A percentile compares a stretch with the other conserved stretches of the same genome.
phyloP scores from a whole-genome alignment of 2,329 filamentous ascomycete species.

The Lecanicillium sp. region DNA sequence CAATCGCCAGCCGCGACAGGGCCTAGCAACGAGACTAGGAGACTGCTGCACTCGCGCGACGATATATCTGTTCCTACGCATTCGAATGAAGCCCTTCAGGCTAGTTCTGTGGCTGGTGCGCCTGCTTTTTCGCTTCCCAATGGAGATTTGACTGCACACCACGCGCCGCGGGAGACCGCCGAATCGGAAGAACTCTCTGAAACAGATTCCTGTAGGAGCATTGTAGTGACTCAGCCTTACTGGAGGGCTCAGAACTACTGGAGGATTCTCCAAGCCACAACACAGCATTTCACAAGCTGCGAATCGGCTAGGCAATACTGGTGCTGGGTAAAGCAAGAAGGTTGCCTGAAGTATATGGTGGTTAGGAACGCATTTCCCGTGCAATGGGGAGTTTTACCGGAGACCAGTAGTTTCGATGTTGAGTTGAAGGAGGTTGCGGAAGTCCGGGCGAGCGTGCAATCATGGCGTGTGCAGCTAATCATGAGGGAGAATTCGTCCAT shows the following conservation, averaged over 20 bases:
- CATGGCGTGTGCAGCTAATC: background rate
- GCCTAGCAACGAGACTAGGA: background rate
- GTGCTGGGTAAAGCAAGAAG: background rate
- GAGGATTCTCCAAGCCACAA: conserved; percentile 1
- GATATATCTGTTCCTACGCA: background rate
- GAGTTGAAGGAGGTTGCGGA: background rate
- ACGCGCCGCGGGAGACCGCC: too few species aligned
- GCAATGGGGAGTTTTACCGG: background rate
- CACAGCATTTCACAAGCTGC: background rate
- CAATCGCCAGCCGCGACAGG: background rate
- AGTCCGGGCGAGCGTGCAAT: background rate
- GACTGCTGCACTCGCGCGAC: too few species aligned
- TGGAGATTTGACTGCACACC: too few species aligned
- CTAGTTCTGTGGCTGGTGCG: background rate
- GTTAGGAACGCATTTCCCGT: background rate
- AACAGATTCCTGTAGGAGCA: background rate
- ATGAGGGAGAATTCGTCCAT: background rate
- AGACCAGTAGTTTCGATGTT: background rate
- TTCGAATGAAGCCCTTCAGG: background rate
- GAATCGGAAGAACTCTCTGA: too few species aligned
- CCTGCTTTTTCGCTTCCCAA: too few species aligned
- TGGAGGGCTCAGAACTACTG: background rate
- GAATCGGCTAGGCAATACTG: background rate
- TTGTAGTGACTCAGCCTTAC: too few species aligned
- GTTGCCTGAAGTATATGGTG: background rate